phyloP scores from a whole-genome alignment of 1,139 yeast genomes.

The Hemisphaericaspora subhashii region DNA sequence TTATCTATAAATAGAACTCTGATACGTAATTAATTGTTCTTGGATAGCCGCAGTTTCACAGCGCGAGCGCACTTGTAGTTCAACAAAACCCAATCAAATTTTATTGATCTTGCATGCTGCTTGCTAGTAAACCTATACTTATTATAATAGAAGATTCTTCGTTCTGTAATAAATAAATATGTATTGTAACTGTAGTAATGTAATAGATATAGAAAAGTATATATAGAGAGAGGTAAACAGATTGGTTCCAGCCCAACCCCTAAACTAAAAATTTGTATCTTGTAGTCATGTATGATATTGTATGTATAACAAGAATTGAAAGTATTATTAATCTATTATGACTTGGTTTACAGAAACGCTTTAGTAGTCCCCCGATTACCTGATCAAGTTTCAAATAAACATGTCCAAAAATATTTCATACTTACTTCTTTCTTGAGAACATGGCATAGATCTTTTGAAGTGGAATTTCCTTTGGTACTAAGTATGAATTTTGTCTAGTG shows the following conservation, averaged over 20 bases:
- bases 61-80: too few species aligned
- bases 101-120: too few species aligned
- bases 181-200: not conserved
- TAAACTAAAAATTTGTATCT: not conserved
- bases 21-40: too few species aligned
- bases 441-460: conserved; percentile 8
- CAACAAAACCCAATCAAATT: too few species aligned
- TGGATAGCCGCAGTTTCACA: too few species aligned
- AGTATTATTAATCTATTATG: too few species aligned
- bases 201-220: not conserved
- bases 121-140: too few species aligned
- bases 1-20: too few species aligned
- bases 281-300: not conserved
- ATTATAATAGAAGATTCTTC: too few species aligned
- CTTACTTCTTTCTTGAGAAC: conserved; percentile 2
- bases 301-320: too few species aligned
- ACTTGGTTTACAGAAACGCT: too few species aligned
- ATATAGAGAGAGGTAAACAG: not conserved
- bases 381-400: not conserved
- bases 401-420: not conserved
- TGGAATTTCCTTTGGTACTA: conserved; percentile 21
- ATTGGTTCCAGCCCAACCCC: conserved; percentile 4
- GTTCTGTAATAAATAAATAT: not conserved
- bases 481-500: conserved; percentile 27
- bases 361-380: conserved; percentile 1